Evolutionary conservation across 1,139 yeast genomes (phyloP).

Genomic region (Wickerhamomyces sp.): DNA sequence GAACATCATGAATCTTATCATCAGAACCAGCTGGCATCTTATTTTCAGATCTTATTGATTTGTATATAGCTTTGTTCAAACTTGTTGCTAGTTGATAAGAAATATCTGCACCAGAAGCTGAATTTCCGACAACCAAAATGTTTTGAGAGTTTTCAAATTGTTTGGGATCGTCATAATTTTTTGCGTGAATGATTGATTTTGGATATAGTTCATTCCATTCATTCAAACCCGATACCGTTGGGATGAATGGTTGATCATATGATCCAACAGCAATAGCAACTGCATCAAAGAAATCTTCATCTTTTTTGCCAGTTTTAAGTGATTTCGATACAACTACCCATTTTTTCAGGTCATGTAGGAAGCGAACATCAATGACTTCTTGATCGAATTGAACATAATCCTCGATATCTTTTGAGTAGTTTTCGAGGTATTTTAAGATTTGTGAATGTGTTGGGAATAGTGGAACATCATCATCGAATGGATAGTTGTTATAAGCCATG

Average conservation of each 20-base stretch:
- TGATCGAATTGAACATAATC: conserved; percentile 27
- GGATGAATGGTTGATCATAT: conserved; percentile 47
- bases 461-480: conserved; percentile 41
- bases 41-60: conserved; percentile 21
- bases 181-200: conserved; percentile 18
- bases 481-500: conserved; percentile 50
- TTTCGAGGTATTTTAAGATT: conserved; percentile 42
- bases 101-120: conserved; percentile 43
- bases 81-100: conserved; percentile 20
- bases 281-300: conserved; percentile 36
- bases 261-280: conserved; percentile 53
- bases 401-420: conserved; percentile 38
- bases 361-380: conserved; percentile 25
- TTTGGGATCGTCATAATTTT: conserved; percentile 45
- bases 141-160: conserved; percentile 31
- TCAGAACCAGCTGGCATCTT: conserved; percentile 33
- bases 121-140: conserved; percentile 39
- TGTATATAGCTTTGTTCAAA: conserved; percentile 22
- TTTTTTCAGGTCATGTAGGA: conserved; percentile 6
- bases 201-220: conserved; percentile 26
- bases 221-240: conserved; percentile 39
- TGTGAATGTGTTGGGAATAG: conserved; percentile 46
- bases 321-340: conserved; percentile 30
- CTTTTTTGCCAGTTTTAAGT: conserved; percentile 23
- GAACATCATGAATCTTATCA: conserved; percentile 19